Evolutionary conservation across 2,329 filamentous ascomycete genomes (phyloP).

Genomic region (Tolypocladium endophyticum): DNA sequence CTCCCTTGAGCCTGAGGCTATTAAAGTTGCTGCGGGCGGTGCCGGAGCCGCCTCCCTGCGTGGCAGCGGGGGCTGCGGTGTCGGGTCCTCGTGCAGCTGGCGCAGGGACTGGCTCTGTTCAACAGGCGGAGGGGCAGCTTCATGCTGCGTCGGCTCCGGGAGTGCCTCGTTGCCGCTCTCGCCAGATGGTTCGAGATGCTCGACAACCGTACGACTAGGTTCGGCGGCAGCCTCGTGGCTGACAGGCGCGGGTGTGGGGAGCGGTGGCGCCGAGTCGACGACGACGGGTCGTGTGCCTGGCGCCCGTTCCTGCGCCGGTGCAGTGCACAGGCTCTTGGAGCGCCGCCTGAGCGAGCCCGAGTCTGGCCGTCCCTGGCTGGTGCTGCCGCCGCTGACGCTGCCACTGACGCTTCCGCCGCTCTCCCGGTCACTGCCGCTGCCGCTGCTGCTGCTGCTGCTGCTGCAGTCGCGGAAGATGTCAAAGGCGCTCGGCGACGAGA

Average conservation of each 20-base stretch:
- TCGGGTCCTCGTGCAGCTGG: not conserved
- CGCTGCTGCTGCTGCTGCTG: not conserved
- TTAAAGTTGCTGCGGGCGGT: not conserved
- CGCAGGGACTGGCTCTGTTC: not conserved
- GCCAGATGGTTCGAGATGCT: slow-evolving; percentile 3
- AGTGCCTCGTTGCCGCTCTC: not conserved
- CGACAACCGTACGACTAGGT: slow-evolving; percentile 5
- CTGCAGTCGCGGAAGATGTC: slow-evolving; percentile 16
- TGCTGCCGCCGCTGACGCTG: slow-evolving; percentile 3
- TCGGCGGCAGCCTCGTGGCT: slow-evolving; percentile 14
- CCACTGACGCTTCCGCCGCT: not conserved
- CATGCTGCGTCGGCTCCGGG: not conserved
- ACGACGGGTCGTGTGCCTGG: not conserved
- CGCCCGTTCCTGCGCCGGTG: not conserved
- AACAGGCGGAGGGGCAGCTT: not conserved
- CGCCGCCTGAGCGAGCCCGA: slow-evolving; percentile 7
- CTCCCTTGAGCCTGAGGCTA: not conserved
- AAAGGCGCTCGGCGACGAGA: slow-evolving; percentile 18
- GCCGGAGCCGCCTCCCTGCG: not conserved
- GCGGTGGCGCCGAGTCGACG: slow-evolving; percentile 4
- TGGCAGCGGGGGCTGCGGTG: not conserved
- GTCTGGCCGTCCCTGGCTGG: slow-evolving; percentile 6
- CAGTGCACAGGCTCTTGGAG: slow-evolving; percentile 15
- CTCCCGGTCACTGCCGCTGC: not conserved
- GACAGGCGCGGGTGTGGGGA: slow-evolving; percentile 13